Base-by-base conservation (phyloP, 2,329 filamentous ascomycete genomes). In the Sclerotiophoma versabilis region DNA sequence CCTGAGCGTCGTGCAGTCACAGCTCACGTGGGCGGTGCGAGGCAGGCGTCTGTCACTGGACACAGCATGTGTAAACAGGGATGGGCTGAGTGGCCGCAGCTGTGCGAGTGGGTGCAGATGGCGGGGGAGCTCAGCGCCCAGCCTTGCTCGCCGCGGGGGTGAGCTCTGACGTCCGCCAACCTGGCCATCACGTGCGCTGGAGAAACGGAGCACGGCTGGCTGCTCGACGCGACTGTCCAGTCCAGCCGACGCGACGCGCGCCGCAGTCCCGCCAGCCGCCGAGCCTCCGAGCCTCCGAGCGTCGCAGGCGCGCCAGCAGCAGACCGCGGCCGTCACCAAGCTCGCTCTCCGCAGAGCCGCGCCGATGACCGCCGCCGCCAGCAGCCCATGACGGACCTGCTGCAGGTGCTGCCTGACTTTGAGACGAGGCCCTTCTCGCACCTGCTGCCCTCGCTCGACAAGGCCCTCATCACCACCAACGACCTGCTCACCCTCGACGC, bases 401-500 rank as follows among this genome's bases (percentile, higher is more conserved):
- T 88, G 71, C 84, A 86, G 72, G 86, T 96, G 72, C 84, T 97
- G 63, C 92, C 93, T 67, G 83, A 86, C 76, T 96, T 97, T 72
- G 84, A 89, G 57, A 82, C 84, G 61, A 82, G 84, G 70, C 83
- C 83, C 58, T 93, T 90, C 77, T 81, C 87, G 34, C 86, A 89
- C 68, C 86, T 97, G 39, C 78, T 97, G 26, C 88, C 91, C 2
- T 86, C 87, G 19, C 84, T 98, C 49, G 93, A 98, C 78, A 86
- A 85, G 72, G 86, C 90, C 66, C 81, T 83, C 45, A 81, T 99
- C 71, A 90, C 90, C 22, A 90, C 90, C 26, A 87, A 86, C 65
- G 95, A 99, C 73, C 84, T 99, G 42, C 83, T 99, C 66, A 91
- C 91, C 2, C 87, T 96, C 58, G 91, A 96, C 69, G 83, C 88